Percentiles rank a stretch among this genome's conserved stretches.
These are phyloP conservation scores for Wallemia ichthyophaga DNA, from an alignment of 1,284 basidiomycete species.

Conservation along the genomic window DNA sequence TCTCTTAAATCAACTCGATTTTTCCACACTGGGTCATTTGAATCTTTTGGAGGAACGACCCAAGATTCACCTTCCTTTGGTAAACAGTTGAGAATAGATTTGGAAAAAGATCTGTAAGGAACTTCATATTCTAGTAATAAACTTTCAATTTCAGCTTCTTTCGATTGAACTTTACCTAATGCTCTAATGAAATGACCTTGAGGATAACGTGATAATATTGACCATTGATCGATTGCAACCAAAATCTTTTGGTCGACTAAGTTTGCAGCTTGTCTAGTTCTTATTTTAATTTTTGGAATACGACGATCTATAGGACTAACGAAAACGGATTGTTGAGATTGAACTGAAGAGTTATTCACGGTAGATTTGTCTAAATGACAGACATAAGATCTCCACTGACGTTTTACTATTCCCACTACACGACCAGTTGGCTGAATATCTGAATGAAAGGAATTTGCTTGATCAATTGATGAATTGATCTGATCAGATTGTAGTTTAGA, in stretches of 20 bases:
- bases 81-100: constrained; percentile 70
- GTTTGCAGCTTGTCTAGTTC: constrained; percentile 70
- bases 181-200: constrained; percentile 92
- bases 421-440: constrained; percentile 67
- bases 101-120: constrained; percentile 84
- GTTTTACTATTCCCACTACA: constrained; percentile 69
- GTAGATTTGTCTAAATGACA: constrained; percentile 77
- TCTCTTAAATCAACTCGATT: constrained; percentile 66
- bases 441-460: constrained; percentile 12
- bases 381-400: constrained; percentile 91
- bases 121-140: constrained; percentile 84
- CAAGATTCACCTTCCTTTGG: constrained; percentile 69
- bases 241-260: constrained; percentile 84
- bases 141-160: constrained; percentile 88
- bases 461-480: constrained; percentile 13
- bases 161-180: constrained; percentile 66
- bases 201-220: constrained; percentile 57
- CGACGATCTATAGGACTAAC: constrained; percentile 75
- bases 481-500: neutral
- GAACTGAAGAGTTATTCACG: constrained; percentile 41
- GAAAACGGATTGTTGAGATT: constrained; percentile 73
- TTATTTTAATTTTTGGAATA: constrained; percentile 72
- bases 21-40: constrained; percentile 33
- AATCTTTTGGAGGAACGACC: constrained; percentile 58
- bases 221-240: constrained; percentile 82